Conservation (phyloP, 441 rosid species). For the Cnidoscolus chayamansa region DNA sequence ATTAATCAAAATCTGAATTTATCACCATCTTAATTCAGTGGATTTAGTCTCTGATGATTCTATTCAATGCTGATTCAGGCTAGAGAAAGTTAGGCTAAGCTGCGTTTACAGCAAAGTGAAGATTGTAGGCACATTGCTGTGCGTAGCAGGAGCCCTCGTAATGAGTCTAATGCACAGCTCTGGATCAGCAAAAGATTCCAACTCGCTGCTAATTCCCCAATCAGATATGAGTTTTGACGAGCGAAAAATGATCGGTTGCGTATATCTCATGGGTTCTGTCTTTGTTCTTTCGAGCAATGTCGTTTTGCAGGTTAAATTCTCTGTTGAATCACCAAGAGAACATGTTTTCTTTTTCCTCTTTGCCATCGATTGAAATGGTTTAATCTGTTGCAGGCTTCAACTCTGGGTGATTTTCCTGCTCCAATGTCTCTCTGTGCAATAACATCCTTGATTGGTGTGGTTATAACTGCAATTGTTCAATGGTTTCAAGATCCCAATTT, state of each 20-base stretch:
- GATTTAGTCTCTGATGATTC: no score
- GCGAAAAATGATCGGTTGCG: conserved; percentile 62
- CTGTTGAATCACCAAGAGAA: no score
- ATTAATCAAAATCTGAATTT: no score
- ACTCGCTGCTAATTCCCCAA: conserved; percentile 1
- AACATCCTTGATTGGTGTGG: conserved; percentile 69
- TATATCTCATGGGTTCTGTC: conserved; percentile 60
- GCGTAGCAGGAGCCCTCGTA: conserved; percentile 65
- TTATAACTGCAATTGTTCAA: conserved; percentile 46
- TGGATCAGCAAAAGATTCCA: conserved; percentile 17
- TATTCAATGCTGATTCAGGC: conserved; percentile 35
- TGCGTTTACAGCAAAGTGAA: conserved; percentile 73
- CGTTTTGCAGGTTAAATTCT: conserved; percentile 54
- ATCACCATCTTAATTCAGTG: no score
- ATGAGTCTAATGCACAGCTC: conserved; percentile 79
- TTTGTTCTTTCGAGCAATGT: conserved; percentile 51
- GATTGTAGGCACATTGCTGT: conserved; percentile 63
- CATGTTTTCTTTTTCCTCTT: no score
- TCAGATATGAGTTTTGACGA: conserved; percentile 30
- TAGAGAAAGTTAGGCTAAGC: conserved; percentile 58
- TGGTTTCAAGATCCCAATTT: conserved; percentile 37
- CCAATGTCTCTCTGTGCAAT: conserved; percentile 74
- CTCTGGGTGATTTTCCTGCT: conserved; percentile 76
- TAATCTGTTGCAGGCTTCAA: conserved; percentile 44
- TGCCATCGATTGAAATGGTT: background rate